A percentile compares a stretch with the other conserved stretches of the same genome.
These are phyloP conservation scores for Phalaenopsis aphrodite DNA, from an alignment of 106 monocot genomes.

Conservation along the genomic window DNA sequence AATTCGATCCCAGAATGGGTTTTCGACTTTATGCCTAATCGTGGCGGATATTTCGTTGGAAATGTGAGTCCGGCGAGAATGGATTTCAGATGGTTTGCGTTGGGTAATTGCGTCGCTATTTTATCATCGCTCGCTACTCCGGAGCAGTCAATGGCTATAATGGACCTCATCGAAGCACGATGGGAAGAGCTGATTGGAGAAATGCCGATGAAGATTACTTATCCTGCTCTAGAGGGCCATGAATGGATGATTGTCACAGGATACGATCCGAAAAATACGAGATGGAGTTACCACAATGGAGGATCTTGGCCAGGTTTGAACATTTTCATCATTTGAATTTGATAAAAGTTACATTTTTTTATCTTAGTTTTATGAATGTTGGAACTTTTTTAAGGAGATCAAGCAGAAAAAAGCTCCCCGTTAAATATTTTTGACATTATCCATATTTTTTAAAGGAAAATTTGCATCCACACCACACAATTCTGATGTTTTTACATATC, in stretches of 20 bases:
- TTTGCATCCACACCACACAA: too few species aligned
- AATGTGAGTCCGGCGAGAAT: conserved; percentile 45
- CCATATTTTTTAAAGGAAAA: too few species aligned
- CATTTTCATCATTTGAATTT: background rate
- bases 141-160: conserved; percentile 45
- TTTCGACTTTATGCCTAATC: conserved; percentile 41
- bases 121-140: conserved; percentile 46
- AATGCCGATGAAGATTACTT: conserved; percentile 37
- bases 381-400: background rate
- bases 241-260: conserved; percentile 44
- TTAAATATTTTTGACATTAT: background rate
- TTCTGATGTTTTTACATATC: too few species aligned
- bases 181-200: conserved; percentile 49
- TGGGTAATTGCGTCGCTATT: conserved; percentile 48
- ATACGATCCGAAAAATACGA: conserved; percentile 42
- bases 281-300: conserved; percentile 53
- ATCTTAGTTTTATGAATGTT: background rate
- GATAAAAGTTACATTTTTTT: background rate
- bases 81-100: conserved; percentile 49
- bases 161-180: conserved; percentile 47
- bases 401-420: background rate
- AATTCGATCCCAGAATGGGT: conserved; percentile 49
- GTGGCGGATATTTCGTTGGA: conserved; percentile 46
- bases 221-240: conserved; percentile 37
- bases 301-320: conserved; percentile 48